phyloP scores from a whole-genome alignment of 2,329 filamentous ascomycete species.

The Macrophomina tecta region DNA sequence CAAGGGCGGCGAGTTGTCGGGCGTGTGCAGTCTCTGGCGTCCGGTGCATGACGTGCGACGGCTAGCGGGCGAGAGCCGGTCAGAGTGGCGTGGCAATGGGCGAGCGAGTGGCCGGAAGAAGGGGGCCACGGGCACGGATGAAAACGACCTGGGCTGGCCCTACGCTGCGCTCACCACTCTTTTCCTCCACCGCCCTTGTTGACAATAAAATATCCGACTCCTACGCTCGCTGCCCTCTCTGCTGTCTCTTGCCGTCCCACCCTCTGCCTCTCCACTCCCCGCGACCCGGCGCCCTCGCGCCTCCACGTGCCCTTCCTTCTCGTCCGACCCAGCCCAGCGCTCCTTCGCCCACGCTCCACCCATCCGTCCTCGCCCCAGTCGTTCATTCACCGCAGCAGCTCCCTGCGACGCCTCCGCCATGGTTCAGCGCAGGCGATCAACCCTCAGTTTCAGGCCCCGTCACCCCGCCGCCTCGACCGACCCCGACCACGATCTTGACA shows the following conservation, averaged over 20 bases:
- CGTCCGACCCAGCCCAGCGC: constrained; percentile 4
- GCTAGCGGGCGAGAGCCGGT: constrained; percentile 8
- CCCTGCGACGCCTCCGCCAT: constrained; percentile 10
- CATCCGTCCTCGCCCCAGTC: constrained; percentile 22
- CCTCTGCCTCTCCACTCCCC: neutral
- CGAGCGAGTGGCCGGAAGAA: constrained; percentile 6
- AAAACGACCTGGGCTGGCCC: constrained; percentile 16
- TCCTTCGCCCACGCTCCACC: constrained; percentile 8
- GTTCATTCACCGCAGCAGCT: neutral
- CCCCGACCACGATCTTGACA: constrained; percentile 40
- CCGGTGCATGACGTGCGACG: constrained; percentile 16
- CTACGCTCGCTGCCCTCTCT: constrained; percentile 24
- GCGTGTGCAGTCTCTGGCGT: neutral
- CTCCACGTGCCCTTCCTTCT: constrained; percentile 17
- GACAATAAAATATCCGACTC: constrained; percentile 21
- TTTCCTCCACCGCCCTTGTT: neutral
- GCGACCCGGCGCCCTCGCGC: constrained; percentile 17
- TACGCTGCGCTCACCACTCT: constrained; percentile 8
- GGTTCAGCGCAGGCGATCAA: constrained; percentile 41
- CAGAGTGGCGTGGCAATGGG: neutral
- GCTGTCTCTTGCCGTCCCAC: constrained; percentile 2
- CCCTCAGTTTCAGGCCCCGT: constrained; percentile 43
- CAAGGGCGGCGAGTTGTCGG: neutral
- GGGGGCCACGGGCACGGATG: neutral
- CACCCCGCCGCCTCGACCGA: constrained; percentile 51